Evolutionary conservation across 2,329 filamentous ascomycete species (phyloP), one percentile per base, ranked within the genome.

Genomic region (Pseudogymnoascus sp.): DNA sequence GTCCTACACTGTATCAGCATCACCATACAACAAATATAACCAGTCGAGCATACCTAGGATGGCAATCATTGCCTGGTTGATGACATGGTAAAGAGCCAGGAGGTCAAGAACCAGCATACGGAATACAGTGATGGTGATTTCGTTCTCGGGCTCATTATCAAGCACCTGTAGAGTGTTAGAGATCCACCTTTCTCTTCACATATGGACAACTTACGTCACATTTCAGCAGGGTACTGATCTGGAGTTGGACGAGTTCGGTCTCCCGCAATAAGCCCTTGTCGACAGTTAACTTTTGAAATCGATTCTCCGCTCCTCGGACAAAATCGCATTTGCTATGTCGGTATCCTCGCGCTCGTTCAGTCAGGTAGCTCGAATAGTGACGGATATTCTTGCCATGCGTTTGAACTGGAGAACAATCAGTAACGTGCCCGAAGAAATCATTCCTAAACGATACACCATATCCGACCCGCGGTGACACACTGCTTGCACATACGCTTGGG

Each of bases 41-140:
- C 31, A 36, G 61, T 62, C 16, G 11, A 7, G 72, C 85, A 68
- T 80, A 96, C 93, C 91, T 64, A 99, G 80, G 65, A 99, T 91
- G 75, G 96, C 97, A 77, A 99, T 99, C 73, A 96, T 90, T 59
- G 91, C 95, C 77, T 97, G 92, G 73, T 99, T 99, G 78, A 97
- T 89, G 56, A 95, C 91, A 71, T 96, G 92, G 78, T 96, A 99
- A 62, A 99, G 80, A 12, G 90, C 87, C 65, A 99, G 77, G 38
- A 99, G 81, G 75, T 99, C 95, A 70, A 96, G 81, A 18, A 96
- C 96, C 62, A 99, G 80, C 67, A 99, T 81, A 64, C 95, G 86
- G 73, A 97, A 99, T 28, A 96, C 93, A 8, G 91, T 96, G 68
- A 97, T 83, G 8, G 92, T 96, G 69, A 99, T 97, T 75, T 99